Percentiles rank a stretch among this genome's conserved stretches.
Conservation (phyloP, 2,329 filamentous ascomycete species). For the Colletotrichum tabaci region DNA sequence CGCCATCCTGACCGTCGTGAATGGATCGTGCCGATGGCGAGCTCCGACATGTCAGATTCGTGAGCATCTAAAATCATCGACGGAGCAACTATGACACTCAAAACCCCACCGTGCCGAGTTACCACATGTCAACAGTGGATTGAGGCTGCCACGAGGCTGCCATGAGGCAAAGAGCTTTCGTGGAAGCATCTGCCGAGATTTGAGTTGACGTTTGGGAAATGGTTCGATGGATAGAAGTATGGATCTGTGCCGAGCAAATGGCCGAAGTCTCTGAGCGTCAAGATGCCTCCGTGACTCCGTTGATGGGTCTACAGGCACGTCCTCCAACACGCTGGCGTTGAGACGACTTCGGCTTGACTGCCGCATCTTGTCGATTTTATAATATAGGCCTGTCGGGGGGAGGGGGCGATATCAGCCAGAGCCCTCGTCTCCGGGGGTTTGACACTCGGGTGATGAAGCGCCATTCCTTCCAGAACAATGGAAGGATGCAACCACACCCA, state of each 20-base stretch:
- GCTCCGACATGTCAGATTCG: constrained; percentile 33
- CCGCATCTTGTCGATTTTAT: constrained; percentile 21
- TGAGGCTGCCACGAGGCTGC: background rate
- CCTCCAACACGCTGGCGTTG: constrained; percentile 25
- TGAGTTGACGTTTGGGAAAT: constrained; percentile 21
- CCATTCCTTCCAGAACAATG: constrained; percentile 38
- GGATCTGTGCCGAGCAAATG: constrained; percentile 6
- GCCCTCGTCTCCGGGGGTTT: constrained; percentile 14
- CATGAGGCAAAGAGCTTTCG: background rate
- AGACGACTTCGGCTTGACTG: constrained; percentile 24
- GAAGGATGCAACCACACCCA: constrained; percentile 9
- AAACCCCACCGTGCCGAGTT: constrained; percentile 23
- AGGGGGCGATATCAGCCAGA: constrained; percentile 19
- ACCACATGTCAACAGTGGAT: constrained; percentile 2
- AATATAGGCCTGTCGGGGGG: constrained; percentile 17
- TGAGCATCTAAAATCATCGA: constrained; percentile 24
- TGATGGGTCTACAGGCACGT: constrained; percentile 14
- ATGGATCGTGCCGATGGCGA: constrained; percentile 41
- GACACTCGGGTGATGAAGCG: constrained; percentile 25
- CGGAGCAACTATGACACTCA: constrained; percentile 14
- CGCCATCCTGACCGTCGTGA: constrained; percentile 29
- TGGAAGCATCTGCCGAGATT: constrained; percentile 25
- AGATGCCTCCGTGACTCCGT: constrained; percentile 4
- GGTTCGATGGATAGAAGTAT: constrained; percentile 22
- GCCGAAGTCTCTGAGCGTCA: constrained; percentile 10